Evolutionary conservation across 768 basidiomycete genomes (phyloP), one percentile per base, ranked within the genome.

Genomic region (Auricularia cornea): DNA sequence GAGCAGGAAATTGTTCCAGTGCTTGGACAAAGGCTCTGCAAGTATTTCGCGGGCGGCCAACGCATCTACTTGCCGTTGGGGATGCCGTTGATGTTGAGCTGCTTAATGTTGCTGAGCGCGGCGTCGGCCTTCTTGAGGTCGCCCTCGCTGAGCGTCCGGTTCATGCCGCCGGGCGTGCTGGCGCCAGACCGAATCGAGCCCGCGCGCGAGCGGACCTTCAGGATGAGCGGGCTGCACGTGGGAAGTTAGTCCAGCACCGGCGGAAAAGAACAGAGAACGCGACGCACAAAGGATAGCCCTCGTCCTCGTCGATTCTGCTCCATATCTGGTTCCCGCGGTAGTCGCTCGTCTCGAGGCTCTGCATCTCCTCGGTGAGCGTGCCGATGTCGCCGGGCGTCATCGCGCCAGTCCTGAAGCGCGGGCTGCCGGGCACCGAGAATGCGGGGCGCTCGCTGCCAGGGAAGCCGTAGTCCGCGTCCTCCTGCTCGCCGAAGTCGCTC

Each of bases 311-410:
- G 14, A 90, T 88, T 18, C 75, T 72, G 2, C 83, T 81, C 87
- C 87, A 90, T 62, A 63, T 32, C 41, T 79, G 79, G 63, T 81
- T 81, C 54, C 89, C 88, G 59, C 84, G 81, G 71, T 91, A 95
- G 74, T 95, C 92, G 72, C 91, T 93, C 12, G 95, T 98, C 14
- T 82, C 79, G 57, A 98, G 78, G 29, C 80, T 76, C 72, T 97
- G 88, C 95, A 98, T 98, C 90, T 92, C 88, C 74, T 92, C 90
- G 1, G 90, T 93, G 51, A 94, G 77, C 30, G 94, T 96, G 20
- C 90, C 94, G 66, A 96, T 81, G 77, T 97, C 94, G 6, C 94
- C 94, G 0, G 96, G 96, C 1, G 97, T 99, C 69, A 91, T 92
- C 63, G 84, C 76, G 3, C 96, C 97, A 12, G 77, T 80, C 66